These are phyloP conservation scores for Artemisia annua DNA, from an alignment of 129 eudicot species.

Conservation along the genomic window DNA sequence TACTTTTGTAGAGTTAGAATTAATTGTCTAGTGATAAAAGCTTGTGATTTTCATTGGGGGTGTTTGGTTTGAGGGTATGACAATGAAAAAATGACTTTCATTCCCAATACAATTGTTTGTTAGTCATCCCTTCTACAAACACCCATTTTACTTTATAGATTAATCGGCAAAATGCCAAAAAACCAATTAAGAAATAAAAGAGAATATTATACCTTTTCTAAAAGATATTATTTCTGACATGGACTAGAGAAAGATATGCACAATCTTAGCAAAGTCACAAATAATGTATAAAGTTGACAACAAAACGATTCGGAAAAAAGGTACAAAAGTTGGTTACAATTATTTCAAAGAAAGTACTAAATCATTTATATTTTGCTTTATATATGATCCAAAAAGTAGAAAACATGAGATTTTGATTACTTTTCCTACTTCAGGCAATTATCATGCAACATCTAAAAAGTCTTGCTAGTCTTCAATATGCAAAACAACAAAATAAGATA, in stretches of 20 bases:
- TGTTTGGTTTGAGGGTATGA: too few species aligned
- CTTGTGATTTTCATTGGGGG: too few species aligned
- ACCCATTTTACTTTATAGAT: too few species aligned
- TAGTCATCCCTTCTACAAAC: too few species aligned
- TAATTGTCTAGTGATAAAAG: too few species aligned
- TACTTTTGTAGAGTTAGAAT: too few species aligned
- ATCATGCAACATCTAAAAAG: slow-evolving; percentile 29
- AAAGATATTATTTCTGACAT: neutral
- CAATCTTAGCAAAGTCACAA: neutral
- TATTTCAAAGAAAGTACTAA: slow-evolving; percentile 8
- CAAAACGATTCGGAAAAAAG: neutral
- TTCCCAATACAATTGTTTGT: too few species aligned
- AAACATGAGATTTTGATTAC: slow-evolving; percentile 10
- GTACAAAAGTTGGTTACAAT: neutral
- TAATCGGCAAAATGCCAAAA: too few species aligned
- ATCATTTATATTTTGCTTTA: slow-evolving; percentile 5
- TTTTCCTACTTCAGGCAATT: slow-evolving; percentile 28
- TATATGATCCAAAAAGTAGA: slow-evolving; percentile 10
- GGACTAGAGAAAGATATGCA: neutral
- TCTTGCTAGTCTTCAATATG: slow-evolving; percentile 22
- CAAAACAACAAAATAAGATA: slow-evolving; percentile 31
- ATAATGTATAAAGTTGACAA: neutral
- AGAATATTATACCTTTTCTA: too few species aligned
- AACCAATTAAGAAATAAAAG: too few species aligned
- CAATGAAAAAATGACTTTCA: too few species aligned